phyloP scores from a whole-genome alignment of 164 flowering plant species.

The Berberis thunbergii region DNA sequence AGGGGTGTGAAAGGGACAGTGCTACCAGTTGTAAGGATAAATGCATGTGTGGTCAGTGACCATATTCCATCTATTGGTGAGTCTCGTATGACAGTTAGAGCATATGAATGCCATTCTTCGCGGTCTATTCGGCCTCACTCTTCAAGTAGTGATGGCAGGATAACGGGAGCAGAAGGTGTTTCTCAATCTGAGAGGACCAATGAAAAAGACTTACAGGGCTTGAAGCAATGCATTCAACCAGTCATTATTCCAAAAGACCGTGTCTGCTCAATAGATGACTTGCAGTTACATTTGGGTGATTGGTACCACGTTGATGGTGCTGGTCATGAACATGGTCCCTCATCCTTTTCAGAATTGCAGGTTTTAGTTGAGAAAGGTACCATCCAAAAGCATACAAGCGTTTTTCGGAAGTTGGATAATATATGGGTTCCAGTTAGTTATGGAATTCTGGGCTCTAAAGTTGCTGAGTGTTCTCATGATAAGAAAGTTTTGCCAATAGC shows the following conservation, averaged over 20 bases:
- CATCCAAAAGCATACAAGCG: constrained; percentile 59
- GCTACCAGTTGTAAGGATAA: constrained; percentile 79
- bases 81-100: constrained; percentile 44
- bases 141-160: constrained; percentile 39
- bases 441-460: constrained; percentile 22
- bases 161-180: constrained; percentile 37
- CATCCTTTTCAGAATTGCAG: constrained; percentile 54
- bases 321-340: constrained; percentile 86
- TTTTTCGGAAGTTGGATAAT: constrained; percentile 73
- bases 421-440: constrained; percentile 79
- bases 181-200: constrained; percentile 24
- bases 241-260: constrained; percentile 57
- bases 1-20: constrained; percentile 68
- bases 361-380: constrained; percentile 52
- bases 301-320: constrained; percentile 95
- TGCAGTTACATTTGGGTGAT: constrained; percentile 77
- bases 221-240: constrained; percentile 21
- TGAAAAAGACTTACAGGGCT: constrained; percentile 30
- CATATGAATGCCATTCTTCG: constrained; percentile 50
- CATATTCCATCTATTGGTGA: constrained; percentile 69
- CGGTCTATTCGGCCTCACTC: constrained; percentile 38
- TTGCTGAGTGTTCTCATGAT: neutral
- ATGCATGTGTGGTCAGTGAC: constrained; percentile 86
- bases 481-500: neutral
- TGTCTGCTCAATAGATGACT: constrained; percentile 54